phyloP scores from a whole-genome alignment of 345 rosid species.

The Populus pruinosa region DNA sequence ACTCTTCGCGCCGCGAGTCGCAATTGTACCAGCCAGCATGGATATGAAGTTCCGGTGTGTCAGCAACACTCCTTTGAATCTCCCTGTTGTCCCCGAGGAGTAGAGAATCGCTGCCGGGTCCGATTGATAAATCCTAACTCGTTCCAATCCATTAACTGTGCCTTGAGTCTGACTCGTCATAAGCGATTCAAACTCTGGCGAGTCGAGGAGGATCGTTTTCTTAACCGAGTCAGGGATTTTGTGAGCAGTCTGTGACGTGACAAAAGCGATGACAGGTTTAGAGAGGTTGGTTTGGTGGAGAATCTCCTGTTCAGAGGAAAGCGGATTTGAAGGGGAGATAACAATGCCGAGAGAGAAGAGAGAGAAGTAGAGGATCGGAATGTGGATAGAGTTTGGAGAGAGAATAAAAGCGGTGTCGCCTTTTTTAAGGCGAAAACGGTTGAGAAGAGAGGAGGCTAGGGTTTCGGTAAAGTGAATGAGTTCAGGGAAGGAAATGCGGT shows the following conservation, averaged over 20 bases:
- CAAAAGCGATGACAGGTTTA: slow-evolving; percentile 50
- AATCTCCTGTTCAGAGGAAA: slow-evolving; percentile 39
- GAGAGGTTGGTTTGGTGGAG: slow-evolving; percentile 38
- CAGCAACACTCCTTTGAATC: slow-evolving; percentile 49
- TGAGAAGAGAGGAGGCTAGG: slow-evolving; percentile 34
- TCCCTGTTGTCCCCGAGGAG: slow-evolving; percentile 66
- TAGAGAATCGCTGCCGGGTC: slow-evolving; percentile 56
- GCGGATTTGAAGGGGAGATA: slow-evolving; percentile 49
- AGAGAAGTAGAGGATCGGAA: slow-evolving; percentile 52
- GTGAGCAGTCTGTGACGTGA: slow-evolving; percentile 28
- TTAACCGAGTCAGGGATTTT: slow-evolving; percentile 32
- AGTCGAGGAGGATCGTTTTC: slow-evolving; percentile 37
- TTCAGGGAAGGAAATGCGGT: slow-evolving; percentile 36
- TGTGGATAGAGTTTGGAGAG: slow-evolving; percentile 41
- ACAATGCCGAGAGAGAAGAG: slow-evolving; percentile 55
- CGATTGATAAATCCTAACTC: slow-evolving; percentile 29
- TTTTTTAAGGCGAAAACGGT: slow-evolving; percentile 31
- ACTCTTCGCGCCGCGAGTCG: slow-evolving; percentile 23
- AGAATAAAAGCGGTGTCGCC: slow-evolving; percentile 45
- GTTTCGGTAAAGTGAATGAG: slow-evolving; percentile 28
- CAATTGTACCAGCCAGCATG: slow-evolving; percentile 22
- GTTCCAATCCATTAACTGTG: neutral
- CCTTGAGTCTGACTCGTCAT: slow-evolving; percentile 11
- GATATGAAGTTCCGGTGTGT: slow-evolving; percentile 44
- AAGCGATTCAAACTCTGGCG: slow-evolving; percentile 44